A percentile compares a stretch with the other conserved stretches of the same genome.
Conservation (phyloP, 2,329 filamentous ascomycete species). For the Fusarium lateritium region DNA sequence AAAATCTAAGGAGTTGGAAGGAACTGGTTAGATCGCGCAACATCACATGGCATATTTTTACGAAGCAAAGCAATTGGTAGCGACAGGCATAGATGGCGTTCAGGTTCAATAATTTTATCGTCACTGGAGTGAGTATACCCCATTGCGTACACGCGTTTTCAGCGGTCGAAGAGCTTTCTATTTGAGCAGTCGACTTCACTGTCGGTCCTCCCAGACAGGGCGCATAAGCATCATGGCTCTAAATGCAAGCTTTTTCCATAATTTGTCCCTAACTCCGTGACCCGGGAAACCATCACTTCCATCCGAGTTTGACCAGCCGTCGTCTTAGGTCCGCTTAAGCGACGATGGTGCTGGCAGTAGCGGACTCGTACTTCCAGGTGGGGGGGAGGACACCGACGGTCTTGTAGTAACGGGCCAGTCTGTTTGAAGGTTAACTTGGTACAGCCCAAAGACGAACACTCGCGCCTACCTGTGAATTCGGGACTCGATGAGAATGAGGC, state of each 20-base stretch:
- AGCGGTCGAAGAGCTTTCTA: conserved; percentile 55
- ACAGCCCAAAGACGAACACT: neutral
- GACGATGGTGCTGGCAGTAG: conserved; percentile 94
- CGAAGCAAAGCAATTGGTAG: conserved; percentile 18
- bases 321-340: conserved; percentile 72
- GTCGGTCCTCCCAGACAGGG: conserved; percentile 53
- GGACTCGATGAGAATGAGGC: conserved; percentile 99
- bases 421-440: neutral
- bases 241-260: conserved; percentile 61
- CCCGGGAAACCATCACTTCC: conserved; percentile 56
- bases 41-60: conserved; percentile 7
- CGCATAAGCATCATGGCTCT: conserved; percentile 60
- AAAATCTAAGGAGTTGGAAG: conserved; percentile 76
- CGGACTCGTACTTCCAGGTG: conserved; percentile 99
- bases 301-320: conserved; percentile 41
- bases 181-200: conserved; percentile 53
- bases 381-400: conserved; percentile 87
- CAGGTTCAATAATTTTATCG: conserved; percentile 41
- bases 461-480: conserved; percentile 84
- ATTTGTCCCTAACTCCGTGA: conserved; percentile 62
- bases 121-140: conserved; percentile 47
- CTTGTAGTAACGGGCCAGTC: conserved; percentile 99
- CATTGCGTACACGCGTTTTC: conserved; percentile 50
- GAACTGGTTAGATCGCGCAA: conserved; percentile 40
- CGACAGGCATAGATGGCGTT: conserved; percentile 45